These are phyloP conservation scores for Closterium sp. DNA, from an alignment of 139 green algal genomes.

Conservation along the genomic window DNA sequence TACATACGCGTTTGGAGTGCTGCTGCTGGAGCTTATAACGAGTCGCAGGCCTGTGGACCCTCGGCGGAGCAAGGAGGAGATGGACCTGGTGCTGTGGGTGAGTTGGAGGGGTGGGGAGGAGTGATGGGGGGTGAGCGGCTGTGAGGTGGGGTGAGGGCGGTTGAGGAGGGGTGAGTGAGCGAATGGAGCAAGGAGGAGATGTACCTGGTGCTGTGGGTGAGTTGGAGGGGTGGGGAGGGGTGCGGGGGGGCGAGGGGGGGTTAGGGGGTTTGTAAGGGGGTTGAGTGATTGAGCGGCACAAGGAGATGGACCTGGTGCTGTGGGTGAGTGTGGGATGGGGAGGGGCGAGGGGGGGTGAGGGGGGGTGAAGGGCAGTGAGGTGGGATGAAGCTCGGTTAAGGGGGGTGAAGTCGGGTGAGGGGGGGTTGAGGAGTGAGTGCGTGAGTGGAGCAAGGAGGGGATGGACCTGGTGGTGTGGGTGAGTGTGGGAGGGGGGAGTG, in stretches of 20 bases:
- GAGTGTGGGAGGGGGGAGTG: too few relatives aligned
- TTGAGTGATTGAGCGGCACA: too few relatives aligned
- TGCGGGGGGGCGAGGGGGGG: too few relatives aligned
- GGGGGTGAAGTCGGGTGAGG: too few relatives aligned
- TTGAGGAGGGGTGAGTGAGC: neutral
- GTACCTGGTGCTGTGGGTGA: constrained; percentile 48
- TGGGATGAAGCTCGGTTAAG: too few relatives aligned
- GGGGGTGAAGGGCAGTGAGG: too few relatives aligned
- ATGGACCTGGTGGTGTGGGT: too few relatives aligned
- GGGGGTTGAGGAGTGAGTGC: constrained; percentile 22
- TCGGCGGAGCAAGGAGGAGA: constrained; percentile 2
- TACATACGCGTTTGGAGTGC: constrained; percentile 55
- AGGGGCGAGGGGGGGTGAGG: too few relatives aligned
- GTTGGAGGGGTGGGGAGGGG: neutral
- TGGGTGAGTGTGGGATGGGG: neutral
- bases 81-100: constrained; percentile 47
- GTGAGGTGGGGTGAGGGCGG: neutral
- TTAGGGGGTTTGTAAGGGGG: too few relatives aligned
- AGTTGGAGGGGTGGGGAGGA: neutral
- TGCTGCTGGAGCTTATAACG: constrained; percentile 57
- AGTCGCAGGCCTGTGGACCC: constrained; percentile 45
- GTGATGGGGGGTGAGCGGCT: neutral
- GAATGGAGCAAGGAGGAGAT: constrained; percentile 12
- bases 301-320: too few relatives aligned
- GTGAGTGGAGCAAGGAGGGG: too few relatives aligned